Base-by-base conservation (phyloP, 495 filamentous ascomycete species). In the Bryoglossum gracile region DNA sequence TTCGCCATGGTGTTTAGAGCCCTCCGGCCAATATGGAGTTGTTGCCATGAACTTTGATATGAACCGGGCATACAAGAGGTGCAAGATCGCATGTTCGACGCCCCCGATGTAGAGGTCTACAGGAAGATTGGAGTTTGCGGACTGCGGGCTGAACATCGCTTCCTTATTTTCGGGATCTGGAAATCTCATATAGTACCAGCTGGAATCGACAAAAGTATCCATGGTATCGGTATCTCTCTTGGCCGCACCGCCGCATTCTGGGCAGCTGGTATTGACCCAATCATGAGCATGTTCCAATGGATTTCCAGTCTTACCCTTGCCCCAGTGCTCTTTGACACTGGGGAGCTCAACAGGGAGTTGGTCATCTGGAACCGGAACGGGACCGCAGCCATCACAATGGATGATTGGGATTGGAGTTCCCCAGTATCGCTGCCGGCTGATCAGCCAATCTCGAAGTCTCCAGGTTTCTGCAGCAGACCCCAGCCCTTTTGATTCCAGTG, bases 141-240 rank as follows among this genome's bases (percentile, higher is more conserved):
- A 62, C 8, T 73, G 65, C 32, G 79, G 62, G 0, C 75, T 78
- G 54, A 94, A 81, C 0, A 77, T 84, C 10, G 61, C 61, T 10
- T 73, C 61, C 30, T 70, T 59, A 56, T 91, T 89, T 2, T 80
- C 65, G 1, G 83, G 63, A 53, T 91, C 85, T 30, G 82, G 62
- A 58, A 86, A 94, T 0, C 88, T 78, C 70, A 90, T 77, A 55
- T 78, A 94, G 61, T 95, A 95, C 89, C 89, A 95, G 36, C 86
- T 91, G 0, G 86, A 91, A 64, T 94, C 89, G 30, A 95, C 87
- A 63, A 95, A 95, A 0, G 89, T 95, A 62, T 95, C 89, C 89
- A 95, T 94, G 0, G 89, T 95, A 59, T 95, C 89, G 2, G 89
- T 94, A 57, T 95, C 89, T 24, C 89, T 79, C 58, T 78, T 83